Base-by-base conservation (phyloP, 2,329 filamentous ascomycete species). In the Talaromyces sp. region DNA sequence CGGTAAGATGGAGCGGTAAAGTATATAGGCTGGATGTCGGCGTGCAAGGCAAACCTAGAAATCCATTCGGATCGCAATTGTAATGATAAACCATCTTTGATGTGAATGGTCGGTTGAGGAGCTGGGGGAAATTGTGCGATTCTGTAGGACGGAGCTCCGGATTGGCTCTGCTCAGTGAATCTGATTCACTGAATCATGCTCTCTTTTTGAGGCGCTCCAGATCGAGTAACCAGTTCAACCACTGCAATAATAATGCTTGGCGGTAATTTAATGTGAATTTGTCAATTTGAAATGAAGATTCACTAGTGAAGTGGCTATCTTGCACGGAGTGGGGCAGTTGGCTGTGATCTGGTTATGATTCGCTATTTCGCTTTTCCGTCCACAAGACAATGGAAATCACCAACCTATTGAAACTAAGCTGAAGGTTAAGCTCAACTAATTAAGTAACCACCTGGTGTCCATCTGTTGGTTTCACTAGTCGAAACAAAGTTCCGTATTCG, bases 1-100 rank as follows among this genome's bases (percentile, higher is more conserved):
- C 86, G 67, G 81, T 81, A 67, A 81, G 81, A 73, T 83, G 85
- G 62, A 85, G 87, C 35, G 92, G 93, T 2, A 87, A 83, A 27
- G 70, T 95, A 63, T 96, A 91, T 76, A 85, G 82, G 72, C 83
- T 93, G 55, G 84, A 95, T 71, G 90, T 96, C 63, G 90, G 89
- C 2, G 84, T 89, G 2, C 79, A 75, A 67, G 90, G 91, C 0
- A 68, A 86, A 69, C 78, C 81, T 57, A 80, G 85, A 64, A 84
- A 87, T 89, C 73, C 86, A 82, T 75, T 75, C 86, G 46, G 58
- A 65, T 60, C 51, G 59, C 21, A 66, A 58, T 51, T 43, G 53
- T 51, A 43, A 58, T 31, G 51, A 32, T 8, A 55, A 17, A 10
- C 9, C 38, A 54, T 32, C 26, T 50, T 35, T 49, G 26, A 57